These are phyloP conservation scores for Penicillium psychrofluorescens DNA, from an alignment of 495 filamentous ascomycete species.

Conservation along the genomic window DNA sequence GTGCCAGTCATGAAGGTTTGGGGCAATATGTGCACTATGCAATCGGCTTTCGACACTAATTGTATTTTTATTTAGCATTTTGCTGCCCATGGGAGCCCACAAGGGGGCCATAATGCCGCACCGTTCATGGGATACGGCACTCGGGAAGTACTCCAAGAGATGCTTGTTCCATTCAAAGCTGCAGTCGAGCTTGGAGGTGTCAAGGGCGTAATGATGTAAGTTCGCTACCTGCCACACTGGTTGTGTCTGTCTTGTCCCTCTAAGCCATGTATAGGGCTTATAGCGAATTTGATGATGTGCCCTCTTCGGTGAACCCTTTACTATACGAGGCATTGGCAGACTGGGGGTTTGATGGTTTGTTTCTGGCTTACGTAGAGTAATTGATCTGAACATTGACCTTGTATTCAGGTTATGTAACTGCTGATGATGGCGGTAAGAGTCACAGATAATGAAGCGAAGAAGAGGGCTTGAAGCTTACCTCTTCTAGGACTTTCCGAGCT, in stretches of 20 bases:
- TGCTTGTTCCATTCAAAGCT: slow-evolving; percentile 6
- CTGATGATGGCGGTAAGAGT: slow-evolving; percentile 2
- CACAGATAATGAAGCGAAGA: too few species aligned
- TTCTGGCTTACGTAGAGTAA: not conserved
- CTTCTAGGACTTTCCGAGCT: slow-evolving; percentile 1
- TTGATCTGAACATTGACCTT: too few species aligned
- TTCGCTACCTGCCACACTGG: not conserved
- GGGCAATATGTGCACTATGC: not conserved
- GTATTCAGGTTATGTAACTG: slow-evolving; percentile 1
- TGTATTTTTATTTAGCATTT: not conserved
- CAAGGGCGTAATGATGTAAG: slow-evolving; percentile 7
- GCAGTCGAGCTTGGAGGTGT: slow-evolving; percentile 6
- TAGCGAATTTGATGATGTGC: slow-evolving; percentile 7
- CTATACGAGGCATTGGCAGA: slow-evolving; percentile 3
- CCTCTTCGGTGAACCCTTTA: slow-evolving; percentile 4
- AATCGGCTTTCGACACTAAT: too few species aligned
- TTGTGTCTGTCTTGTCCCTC: too few species aligned
- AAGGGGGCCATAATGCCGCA: slow-evolving; percentile 5
- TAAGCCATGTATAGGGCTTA: slow-evolving; percentile 1
- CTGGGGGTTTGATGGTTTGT: slow-evolving; percentile 5
- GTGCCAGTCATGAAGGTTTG: slow-evolving; percentile 6
- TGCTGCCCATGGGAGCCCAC: slow-evolving; percentile 4
- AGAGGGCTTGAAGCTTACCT: too few species aligned
- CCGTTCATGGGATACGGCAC: slow-evolving; percentile 7
- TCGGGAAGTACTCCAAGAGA: slow-evolving; percentile 3